These are phyloP conservation scores for Claviceps digitariae DNA, from an alignment of 2,329 filamentous ascomycete species.

Conservation along the genomic window DNA sequence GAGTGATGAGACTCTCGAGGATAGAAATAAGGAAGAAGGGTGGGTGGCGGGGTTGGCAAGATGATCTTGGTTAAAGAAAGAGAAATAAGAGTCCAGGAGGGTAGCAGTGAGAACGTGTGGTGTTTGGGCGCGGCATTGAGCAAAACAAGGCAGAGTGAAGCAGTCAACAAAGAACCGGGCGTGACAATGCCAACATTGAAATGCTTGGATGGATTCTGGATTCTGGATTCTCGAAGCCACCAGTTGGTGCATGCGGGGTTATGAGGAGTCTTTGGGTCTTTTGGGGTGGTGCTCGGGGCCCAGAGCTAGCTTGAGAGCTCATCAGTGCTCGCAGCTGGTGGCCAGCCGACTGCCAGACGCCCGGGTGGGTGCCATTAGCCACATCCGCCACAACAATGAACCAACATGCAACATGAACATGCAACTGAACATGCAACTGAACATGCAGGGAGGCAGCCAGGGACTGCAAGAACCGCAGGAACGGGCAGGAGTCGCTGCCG, in stretches of 20 bases:
- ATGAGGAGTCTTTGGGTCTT: not conserved
- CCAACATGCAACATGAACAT: not conserved
- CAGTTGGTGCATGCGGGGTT: not conserved
- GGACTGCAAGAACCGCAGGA: not conserved
- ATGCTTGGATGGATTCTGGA: not conserved
- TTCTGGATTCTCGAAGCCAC: not conserved
- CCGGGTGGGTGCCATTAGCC: not conserved
- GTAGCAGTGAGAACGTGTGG: not conserved
- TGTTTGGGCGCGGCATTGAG: not conserved
- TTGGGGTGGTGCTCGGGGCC: too few species aligned
- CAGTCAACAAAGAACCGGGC: not conserved
- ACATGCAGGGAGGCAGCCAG: not conserved
- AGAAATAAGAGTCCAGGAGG: not conserved
- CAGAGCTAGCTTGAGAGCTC: too few species aligned
- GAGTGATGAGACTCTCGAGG: not conserved
- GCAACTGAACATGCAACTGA: too few species aligned
- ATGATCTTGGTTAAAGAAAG: not conserved
- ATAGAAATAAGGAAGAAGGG: not conserved
- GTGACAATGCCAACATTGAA: not conserved
- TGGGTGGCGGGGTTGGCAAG: not conserved
- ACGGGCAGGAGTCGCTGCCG: not conserved
- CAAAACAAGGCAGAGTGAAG: not conserved
- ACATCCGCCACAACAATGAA: not conserved
- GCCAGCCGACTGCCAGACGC: not conserved
- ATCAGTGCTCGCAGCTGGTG: too few species aligned